Evolutionary conservation across 495 filamentous ascomycete genomes (phyloP), one percentile per base, ranked within the genome.

Genomic region (Penicillium roqueforti): DNA sequence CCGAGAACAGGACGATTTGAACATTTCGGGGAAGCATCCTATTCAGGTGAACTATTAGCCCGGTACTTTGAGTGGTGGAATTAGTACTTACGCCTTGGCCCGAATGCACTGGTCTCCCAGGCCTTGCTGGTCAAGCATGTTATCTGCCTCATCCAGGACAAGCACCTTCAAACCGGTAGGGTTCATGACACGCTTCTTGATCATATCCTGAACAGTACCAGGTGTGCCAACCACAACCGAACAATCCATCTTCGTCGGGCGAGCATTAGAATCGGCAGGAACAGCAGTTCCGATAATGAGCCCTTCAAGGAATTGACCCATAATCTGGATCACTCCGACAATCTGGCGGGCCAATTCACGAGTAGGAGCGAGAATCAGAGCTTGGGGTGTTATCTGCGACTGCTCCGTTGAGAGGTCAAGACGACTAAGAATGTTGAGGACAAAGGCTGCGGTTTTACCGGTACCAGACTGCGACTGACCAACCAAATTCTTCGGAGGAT

Each of bases 391-490:
- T 14, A 69, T 73, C 32, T 66, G 61, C 53, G 63, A 53, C 39
- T 71, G 47, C n/a, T 83, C 75, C 40, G 81, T 77, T 18, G 61
- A 71, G 41, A 91, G 76, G 58, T 97, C 87, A 60, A 96, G 68
- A 44, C 93, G 88, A 49, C 86, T 85, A 18, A 99, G 80, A 48
- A 96, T 87, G 38, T 93, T 97, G 49, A 96, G 81, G 22, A 91
- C 85, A 69, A 97, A 99, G 28, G 95, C 95, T 28, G 93, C 95
- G 9, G 95, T 99, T 76, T 99, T 99, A 53, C 95, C 95, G 13
- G 95, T 99, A 55, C 95, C 95, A 4, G 95, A 98, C 72, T 99
- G 95, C 25, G 93, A 97, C 68, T 99, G 95, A 19, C 91, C 93
- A 55, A 99, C 92, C 77, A 97, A 85, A 70, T 97, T 97, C 38